Percentiles rank a stretch among this genome's conserved stretches.
These are phyloP conservation scores for Hordeum vulgare DNA, from an alignment of 176 grass and related monocot genomes.

Conservation along the genomic window MorexV3_pseudomolecules_assembly NC_058519.1:208930501-208931000, in stretches of 20 bases:
- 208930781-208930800: background rate
- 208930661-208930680: slow-evolving; percentile 38
- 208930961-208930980: slow-evolving; percentile 72
- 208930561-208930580: background rate
- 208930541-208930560: background rate
- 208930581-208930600: background rate
- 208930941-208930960: slow-evolving; percentile 62
- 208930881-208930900: slow-evolving; percentile 53
- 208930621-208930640: slow-evolving; percentile 68
- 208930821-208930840: slow-evolving; percentile 7
- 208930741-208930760: background rate
- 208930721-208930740: background rate
- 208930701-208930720: background rate
- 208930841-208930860: background rate
- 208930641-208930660: slow-evolving; percentile 49
- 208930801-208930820: background rate
- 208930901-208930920: slow-evolving; percentile 59
- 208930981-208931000: slow-evolving; percentile 53
- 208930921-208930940: slow-evolving; percentile 55
- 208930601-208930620: slow-evolving; percentile 58
- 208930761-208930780: background rate
- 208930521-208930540: background rate
- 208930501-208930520: slow-evolving; percentile 6
- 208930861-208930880: slow-evolving; percentile 58
- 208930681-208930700: background rate